Evolutionary conservation across 2,329 filamentous ascomycete genomes (phyloP).

Genomic region (Hypoxylon sp.): DNA sequence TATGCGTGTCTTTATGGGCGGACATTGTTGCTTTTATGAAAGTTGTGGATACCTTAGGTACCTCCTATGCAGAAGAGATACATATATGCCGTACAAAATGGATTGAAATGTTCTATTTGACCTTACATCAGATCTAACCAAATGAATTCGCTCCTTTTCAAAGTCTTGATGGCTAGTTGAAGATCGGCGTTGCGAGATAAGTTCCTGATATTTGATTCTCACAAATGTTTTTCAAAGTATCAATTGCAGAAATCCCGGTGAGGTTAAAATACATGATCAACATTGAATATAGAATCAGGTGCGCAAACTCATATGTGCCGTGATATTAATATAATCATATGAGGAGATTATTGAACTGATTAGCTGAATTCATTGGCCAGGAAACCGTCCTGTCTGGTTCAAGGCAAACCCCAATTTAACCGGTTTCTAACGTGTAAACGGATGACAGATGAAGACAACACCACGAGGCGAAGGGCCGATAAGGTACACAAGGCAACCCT

Average conservation of each 20-base stretch:
- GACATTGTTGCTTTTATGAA: neutral
- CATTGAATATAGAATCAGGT: neutral
- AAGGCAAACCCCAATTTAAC: constrained; percentile 29
- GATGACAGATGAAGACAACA: constrained; percentile 12
- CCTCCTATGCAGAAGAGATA: neutral
- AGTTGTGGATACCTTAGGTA: neutral
- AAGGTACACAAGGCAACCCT: neutral
- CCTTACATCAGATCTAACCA: neutral
- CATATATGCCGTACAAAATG: neutral
- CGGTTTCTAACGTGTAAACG: constrained; percentile 19
- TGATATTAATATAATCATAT: constrained; percentile 8
- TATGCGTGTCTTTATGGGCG: neutral
- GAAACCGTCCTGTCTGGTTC: constrained; percentile 6
- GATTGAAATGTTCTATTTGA: neutral
- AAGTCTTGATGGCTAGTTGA: neutral
- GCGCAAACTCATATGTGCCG: constrained; percentile 8
- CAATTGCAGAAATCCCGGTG: neutral
- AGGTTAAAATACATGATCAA: constrained; percentile 7
- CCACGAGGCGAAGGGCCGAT: constrained; percentile 6
- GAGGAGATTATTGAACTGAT: constrained; percentile 10
- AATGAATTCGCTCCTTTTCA: neutral
- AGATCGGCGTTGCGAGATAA: constrained; percentile 6
- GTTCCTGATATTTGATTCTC: constrained; percentile 8
- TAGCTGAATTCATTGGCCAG: constrained; percentile 18
- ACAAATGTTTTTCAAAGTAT: neutral